Evolutionary conservation across 257 asterid species (phyloP), one percentile per base, ranked within the genome.

Genomic region (Fraxinus cuspidata): DNA sequence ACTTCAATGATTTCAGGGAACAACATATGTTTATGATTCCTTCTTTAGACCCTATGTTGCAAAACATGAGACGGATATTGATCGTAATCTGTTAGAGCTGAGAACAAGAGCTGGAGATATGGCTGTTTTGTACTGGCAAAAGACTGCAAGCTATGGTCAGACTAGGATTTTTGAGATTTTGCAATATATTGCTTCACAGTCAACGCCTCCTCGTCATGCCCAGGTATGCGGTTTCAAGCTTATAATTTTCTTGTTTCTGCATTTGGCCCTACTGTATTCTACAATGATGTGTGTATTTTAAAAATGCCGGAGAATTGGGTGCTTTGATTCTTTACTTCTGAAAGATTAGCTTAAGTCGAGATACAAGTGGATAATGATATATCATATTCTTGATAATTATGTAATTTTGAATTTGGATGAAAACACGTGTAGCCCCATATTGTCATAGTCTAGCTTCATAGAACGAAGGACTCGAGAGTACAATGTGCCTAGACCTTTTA

Each of bases 51-150:
- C 99, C 23, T 79, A 93, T 67, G 85, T 96, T 37, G 83, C 92
- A 10, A 91, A 87, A 89, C 98, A 93, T 67, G 99, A 96, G 86
- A 35, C 91, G 60, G 99, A 96, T 76, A 96, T 96, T 80, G 99
- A 96, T 79, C 93, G 96, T 23, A 93, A 68, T 79, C 81, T 96
- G 91, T 74, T 83, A 81, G 98, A 96, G 83, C 80, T 93, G 81
- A 90, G 89, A 82, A 81, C 78, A 71, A 92, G 92, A 87, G 99
- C 97, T 64, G 98, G 91, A 37, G 99, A 93, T 86, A 79, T 93
- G 88, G 83, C 80, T 42, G 75, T 90, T 47, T 29, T 81, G 68
- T 92, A 89, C 77, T 87, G 92, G 89, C 90, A 88, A 85, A 92
- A 79, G 81, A 88, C 85, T 78, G 81, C 91, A 12, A 87, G 88